These are phyloP conservation scores for Exophiala aquamarina DNA, from an alignment of 2,329 filamentous ascomycete genomes.

Conservation along the genomic window DNA sequence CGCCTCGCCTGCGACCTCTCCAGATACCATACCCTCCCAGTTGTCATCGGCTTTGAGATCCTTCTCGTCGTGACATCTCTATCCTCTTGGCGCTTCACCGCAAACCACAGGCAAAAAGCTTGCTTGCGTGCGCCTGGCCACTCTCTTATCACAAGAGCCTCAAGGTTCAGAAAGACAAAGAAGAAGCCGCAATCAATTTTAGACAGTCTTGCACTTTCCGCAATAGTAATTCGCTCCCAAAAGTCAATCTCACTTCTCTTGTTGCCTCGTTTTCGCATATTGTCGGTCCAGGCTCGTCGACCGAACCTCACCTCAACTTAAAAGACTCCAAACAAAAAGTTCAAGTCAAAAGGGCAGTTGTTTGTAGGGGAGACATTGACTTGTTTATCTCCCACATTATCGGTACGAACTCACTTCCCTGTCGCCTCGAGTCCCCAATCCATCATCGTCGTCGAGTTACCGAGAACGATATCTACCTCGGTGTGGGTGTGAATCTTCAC, in stretches of 20 bases:
- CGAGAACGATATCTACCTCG: slow-evolving; percentile 10
- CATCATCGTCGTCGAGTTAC: slow-evolving; percentile 17
- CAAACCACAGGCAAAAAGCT: neutral
- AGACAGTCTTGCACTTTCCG: slow-evolving; percentile 27
- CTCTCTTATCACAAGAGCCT: slow-evolving; percentile 13
- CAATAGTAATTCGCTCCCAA: slow-evolving; percentile 25
- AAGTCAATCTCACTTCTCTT: slow-evolving; percentile 19
- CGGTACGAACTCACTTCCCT: slow-evolving; percentile 43
- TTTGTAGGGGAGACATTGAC: slow-evolving; percentile 87
- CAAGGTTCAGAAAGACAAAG: slow-evolving; percentile 12
- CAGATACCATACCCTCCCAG: neutral
- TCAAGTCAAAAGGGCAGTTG: slow-evolving; percentile 20
- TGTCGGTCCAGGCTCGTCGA: slow-evolving; percentile 8
- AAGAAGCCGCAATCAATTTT: slow-evolving; percentile 12
- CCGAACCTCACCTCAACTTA: slow-evolving; percentile 4
- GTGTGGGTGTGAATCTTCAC: slow-evolving; percentile 1
- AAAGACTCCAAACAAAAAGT: no score
- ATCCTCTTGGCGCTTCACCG: no score
- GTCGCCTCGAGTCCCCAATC: slow-evolving; percentile 4
- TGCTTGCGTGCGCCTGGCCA: slow-evolving; percentile 13
- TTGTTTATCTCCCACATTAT: slow-evolving; percentile 91
- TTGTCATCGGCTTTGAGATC: neutral
- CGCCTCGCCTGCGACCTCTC: neutral
- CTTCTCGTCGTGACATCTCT: neutral
- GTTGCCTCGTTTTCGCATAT: slow-evolving; percentile 14